Evolutionary conservation across 495 filamentous ascomycete genomes (phyloP).

Genomic region (Tuber brumale): DNA sequence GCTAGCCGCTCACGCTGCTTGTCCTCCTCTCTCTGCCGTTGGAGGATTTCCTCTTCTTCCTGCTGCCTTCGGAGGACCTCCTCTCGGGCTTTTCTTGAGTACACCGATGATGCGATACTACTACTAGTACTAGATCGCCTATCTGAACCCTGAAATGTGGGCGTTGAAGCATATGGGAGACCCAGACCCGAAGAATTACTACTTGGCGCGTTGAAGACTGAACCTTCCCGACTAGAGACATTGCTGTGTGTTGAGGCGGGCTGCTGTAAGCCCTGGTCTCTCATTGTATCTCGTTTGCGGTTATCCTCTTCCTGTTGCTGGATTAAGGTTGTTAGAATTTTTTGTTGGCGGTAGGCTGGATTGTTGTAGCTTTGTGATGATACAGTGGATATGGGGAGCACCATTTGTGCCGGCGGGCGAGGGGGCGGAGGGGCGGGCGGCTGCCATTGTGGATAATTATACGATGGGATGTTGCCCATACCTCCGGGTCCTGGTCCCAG

Average conservation of each 20-base stretch:
- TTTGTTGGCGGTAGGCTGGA: not conserved
- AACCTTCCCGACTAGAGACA: not conserved
- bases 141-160: not conserved
- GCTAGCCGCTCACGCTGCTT: not conserved
- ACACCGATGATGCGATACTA: not conserved
- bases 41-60: not conserved
- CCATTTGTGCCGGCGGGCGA: not conserved
- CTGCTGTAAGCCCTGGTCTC: not conserved
- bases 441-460: not conserved
- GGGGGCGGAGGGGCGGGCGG: not conserved
- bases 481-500: not conserved
- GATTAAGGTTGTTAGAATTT: not conserved
- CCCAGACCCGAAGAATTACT: not conserved
- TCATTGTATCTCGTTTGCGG: not conserved
- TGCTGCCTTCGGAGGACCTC: not conserved
- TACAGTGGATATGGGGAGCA: not conserved
- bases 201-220: not conserved
- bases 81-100: not conserved
- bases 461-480: not conserved
- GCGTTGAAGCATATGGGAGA: not conserved
- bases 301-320: not conserved
- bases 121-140: not conserved
- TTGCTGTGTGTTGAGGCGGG: not conserved
- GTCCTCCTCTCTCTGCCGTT: not conserved
- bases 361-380: not conserved